These are phyloP conservation scores for Coemansia sp. DNA, from an alignment of 192 early-diverging fungal genomes.

Conservation along the genomic window DNA sequence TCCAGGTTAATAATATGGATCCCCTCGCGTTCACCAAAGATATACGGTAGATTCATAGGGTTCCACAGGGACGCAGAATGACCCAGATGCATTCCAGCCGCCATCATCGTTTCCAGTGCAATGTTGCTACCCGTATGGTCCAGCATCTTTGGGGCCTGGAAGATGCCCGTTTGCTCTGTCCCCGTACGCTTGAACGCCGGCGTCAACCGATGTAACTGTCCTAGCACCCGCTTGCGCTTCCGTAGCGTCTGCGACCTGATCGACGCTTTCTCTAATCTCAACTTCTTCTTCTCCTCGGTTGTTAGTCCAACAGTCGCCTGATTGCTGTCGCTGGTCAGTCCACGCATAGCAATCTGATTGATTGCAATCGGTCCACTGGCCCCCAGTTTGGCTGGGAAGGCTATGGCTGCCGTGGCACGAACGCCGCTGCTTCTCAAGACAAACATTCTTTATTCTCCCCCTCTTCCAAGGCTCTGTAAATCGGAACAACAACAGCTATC, in stretches of 20 bases:
- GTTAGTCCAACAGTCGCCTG: not conserved
- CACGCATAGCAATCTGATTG: not conserved
- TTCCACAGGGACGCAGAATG: conserved; percentile 78
- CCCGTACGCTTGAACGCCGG: conserved; percentile 19
- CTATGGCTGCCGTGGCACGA: not conserved
- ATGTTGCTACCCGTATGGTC: conserved; percentile 39
- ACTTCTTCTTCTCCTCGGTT: too few species aligned
- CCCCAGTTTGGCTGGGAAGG: not conserved
- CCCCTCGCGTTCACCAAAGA: conserved; percentile 85
- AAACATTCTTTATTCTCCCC: not conserved
- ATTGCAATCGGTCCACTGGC: too few species aligned
- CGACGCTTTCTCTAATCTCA: too few species aligned
- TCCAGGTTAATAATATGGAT: conserved; percentile 94
- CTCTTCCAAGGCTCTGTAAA: too few species aligned
- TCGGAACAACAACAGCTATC: too few species aligned
- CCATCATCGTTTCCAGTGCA: conserved; percentile 68
- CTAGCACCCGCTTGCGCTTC: not conserved
- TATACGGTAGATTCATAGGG: conserved; percentile 78
- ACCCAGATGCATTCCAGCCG: conserved; percentile 88
- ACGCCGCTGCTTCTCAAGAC: conserved; percentile 7
- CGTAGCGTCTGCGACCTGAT: not conserved
- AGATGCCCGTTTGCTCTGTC: conserved; percentile 6
- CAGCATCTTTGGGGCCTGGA: not conserved
- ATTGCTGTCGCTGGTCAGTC: not conserved
- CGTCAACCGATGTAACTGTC: conserved; percentile 16